Evolutionary conservation across 352 stramenopile genomes (phyloP).

Genomic region (Globisporangium megalacanthum): DNA sequence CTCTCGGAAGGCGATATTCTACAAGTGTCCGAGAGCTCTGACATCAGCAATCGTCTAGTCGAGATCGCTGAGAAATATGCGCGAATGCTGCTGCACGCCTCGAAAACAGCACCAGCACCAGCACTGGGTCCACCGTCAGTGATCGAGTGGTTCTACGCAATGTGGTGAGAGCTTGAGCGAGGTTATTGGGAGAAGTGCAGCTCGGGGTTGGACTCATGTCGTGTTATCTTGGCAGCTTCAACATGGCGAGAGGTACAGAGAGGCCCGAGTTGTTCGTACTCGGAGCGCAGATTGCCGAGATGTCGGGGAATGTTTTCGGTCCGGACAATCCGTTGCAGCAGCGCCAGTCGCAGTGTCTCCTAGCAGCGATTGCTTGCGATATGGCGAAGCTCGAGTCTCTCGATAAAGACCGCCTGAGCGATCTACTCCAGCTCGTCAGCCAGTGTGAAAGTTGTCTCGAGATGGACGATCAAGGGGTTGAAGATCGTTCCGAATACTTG

Average conservation of each 20-base stretch:
- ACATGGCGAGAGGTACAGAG: conserved; percentile 55
- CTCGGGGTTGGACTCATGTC: neutral
- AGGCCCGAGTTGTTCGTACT: conserved; percentile 44
- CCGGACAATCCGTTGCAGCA: conserved; percentile 28
- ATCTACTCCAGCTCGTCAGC: conserved; percentile 38
- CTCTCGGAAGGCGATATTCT: conserved; percentile 4
- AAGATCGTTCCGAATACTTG: conserved; percentile 13
- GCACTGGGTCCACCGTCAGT: conserved; percentile 35
- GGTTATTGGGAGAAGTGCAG: neutral
- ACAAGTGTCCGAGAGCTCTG: neutral
- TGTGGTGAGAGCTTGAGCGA: conserved; percentile 34
- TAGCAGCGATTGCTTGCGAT: conserved; percentile 49
- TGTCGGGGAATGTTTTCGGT: conserved; percentile 32
- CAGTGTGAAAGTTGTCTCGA: conserved; percentile 23
- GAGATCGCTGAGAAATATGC: conserved; percentile 40
- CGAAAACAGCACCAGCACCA: conserved; percentile 3
- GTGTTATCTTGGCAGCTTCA: conserved; percentile 38
- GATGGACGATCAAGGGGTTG: conserved; percentile 5
- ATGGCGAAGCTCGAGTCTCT: conserved; percentile 53
- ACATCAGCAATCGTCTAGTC: conserved; percentile 13
- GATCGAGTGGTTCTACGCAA: conserved; percentile 75
- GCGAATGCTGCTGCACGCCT: conserved; percentile 27
- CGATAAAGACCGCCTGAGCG: conserved; percentile 24
- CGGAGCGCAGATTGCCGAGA: conserved; percentile 49
- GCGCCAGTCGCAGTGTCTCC: conserved; percentile 36